Evolutionary conservation across 768 basidiomycete genomes (phyloP).

Genomic region (Phanerochaete carnosa): DNA sequence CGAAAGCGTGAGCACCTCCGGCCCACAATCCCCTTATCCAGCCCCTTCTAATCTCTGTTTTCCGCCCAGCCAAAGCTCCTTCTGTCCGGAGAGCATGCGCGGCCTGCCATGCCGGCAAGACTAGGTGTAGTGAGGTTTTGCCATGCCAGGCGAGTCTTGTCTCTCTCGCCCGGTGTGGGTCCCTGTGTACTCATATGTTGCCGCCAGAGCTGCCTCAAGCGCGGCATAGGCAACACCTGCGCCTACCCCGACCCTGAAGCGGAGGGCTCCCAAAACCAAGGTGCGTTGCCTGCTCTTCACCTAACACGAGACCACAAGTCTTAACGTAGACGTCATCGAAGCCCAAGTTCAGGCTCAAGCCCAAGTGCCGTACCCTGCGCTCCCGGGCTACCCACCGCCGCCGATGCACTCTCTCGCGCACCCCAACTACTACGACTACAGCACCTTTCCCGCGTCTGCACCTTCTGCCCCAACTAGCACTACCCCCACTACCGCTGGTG

Average conservation of each 20-base stretch:
- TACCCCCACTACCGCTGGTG: constrained; percentile 51
- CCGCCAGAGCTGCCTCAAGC: constrained; percentile 74
- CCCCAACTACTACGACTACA: constrained; percentile 80
- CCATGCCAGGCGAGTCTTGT: constrained; percentile 64
- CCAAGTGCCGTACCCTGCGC: constrained; percentile 34
- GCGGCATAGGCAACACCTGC: constrained; percentile 67
- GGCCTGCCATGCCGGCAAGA: constrained; percentile 82
- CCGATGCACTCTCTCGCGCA: constrained; percentile 39
- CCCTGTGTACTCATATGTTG: background rate
- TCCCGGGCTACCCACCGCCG: constrained; percentile 35
- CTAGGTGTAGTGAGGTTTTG: constrained; percentile 76
- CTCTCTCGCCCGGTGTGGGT: constrained; percentile 11
- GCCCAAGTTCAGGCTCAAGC: constrained; percentile 4
- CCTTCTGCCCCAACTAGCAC: constrained; percentile 65
- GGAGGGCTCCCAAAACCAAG: constrained; percentile 21
- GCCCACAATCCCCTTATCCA: background rate
- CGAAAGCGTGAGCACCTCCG: constrained; percentile 56
- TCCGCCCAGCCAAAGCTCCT: constrained; percentile 64
- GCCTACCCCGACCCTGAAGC: constrained; percentile 77
- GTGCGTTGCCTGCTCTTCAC: constrained; percentile 18
- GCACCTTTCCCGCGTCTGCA: constrained; percentile 31
- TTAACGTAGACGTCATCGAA: background rate
- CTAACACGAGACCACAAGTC: constrained; percentile 8
- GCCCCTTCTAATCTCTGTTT: constrained; percentile 16
- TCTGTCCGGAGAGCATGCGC: constrained; percentile 79